phyloP scores from a whole-genome alignment of 441 rosid genomes.

The Euphorbia schlechtendalii region DNA sequence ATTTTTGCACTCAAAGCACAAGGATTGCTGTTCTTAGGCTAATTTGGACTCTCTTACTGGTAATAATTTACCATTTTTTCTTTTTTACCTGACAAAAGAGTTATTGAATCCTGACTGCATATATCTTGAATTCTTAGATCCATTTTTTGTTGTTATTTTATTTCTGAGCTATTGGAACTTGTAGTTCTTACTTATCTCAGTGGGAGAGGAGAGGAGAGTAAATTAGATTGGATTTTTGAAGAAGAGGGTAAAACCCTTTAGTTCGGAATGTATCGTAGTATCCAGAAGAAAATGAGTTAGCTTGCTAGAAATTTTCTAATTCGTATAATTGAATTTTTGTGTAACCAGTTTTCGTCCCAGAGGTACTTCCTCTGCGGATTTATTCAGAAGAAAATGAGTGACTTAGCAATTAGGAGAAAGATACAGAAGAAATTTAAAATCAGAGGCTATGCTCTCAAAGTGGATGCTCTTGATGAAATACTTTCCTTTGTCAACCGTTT shows the following conservation, averaged over 20 bases:
- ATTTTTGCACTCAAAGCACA: background rate
- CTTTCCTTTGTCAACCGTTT: conserved; percentile 53
- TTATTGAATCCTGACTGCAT: background rate
- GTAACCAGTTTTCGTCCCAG: background rate
- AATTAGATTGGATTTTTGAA: background rate
- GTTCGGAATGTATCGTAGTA: background rate
- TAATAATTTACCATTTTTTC: no score
- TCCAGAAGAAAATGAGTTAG: no score
- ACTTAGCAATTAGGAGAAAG: conserved; percentile 42
- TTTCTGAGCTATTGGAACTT: no score
- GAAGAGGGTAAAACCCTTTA: background rate
- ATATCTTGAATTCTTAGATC: background rate
- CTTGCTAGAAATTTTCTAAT: background rate
- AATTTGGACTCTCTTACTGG: no score
- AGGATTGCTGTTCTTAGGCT: background rate
- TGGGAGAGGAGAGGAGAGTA: background rate
- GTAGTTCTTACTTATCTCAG: background rate
- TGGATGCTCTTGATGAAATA: conserved; percentile 67
- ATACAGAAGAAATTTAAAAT: conserved; percentile 69
- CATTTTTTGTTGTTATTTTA: no score
- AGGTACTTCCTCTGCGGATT: background rate
- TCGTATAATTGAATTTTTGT: background rate
- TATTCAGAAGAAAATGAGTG: conserved; percentile 20
- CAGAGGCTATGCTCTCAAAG: conserved; percentile 63
- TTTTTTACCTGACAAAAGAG: background rate